Evolutionary conservation across 345 rosid genomes (phyloP).

Genomic region (Reutealis trisperma): DNA sequence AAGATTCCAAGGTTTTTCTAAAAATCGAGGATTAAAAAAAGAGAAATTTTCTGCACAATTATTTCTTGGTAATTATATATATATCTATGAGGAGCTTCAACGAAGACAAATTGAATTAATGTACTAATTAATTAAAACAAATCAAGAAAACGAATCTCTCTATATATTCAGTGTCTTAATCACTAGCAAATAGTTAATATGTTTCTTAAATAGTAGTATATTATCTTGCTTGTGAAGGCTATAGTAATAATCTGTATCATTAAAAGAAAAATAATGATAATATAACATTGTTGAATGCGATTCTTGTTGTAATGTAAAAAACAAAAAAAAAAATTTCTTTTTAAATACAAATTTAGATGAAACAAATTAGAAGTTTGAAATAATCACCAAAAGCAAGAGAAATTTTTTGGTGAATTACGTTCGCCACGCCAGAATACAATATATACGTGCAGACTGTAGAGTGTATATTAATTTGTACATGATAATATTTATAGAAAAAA

Average conservation of each 20-base stretch:
- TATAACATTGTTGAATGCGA: no score
- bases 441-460: background rate
- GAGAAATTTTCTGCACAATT: background rate
- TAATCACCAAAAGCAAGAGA: no score
- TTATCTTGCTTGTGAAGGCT: no score
- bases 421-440: no score
- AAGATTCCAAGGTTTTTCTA: background rate
- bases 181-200: background rate
- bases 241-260: no score
- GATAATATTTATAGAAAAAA: background rate
- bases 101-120: conserved; percentile 2
- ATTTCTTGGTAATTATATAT: conserved; percentile 22
- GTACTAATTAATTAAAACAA: background rate
- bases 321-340: no score
- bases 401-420: no score
- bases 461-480: conserved; percentile 5
- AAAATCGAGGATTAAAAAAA: background rate
- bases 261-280: no score
- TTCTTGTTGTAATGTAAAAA: no score
- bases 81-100: background rate
- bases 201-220: background rate
- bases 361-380: no score
- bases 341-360: no score
- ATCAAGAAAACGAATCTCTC: no score
- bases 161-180: background rate